Percentiles rank a stretch among this genome's conserved stretches.
phyloP scores from a whole-genome alignment of 2,329 filamentous ascomycete genomes.

The Diaporthe helianthi region DNA sequence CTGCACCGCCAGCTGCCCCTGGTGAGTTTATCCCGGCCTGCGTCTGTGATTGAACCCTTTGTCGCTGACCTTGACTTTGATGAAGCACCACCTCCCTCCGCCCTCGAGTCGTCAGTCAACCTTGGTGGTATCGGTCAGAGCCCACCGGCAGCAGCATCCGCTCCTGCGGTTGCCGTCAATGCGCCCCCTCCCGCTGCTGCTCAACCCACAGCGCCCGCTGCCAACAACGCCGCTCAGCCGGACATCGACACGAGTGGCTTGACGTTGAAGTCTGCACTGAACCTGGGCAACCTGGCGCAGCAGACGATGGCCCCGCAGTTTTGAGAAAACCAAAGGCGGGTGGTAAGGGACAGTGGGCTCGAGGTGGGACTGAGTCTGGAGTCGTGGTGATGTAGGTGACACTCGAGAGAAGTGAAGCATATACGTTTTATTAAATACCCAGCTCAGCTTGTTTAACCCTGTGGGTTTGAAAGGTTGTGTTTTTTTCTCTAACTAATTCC shows the following conservation, averaged over 20 bases:
- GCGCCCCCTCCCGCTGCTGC: slow-evolving; percentile 37
- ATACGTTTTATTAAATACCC: slow-evolving; percentile 24
- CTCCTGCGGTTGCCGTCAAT: slow-evolving; percentile 38
- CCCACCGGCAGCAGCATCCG: slow-evolving; percentile 35
- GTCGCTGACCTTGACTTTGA: not conserved
- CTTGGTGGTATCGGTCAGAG: slow-evolving; percentile 38
- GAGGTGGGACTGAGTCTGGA: not conserved
- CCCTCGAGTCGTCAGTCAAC: slow-evolving; percentile 41
- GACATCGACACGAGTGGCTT: slow-evolving; percentile 50
- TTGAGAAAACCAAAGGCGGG: not conserved
- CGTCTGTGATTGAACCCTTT: not conserved
- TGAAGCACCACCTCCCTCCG: slow-evolving; percentile 23
- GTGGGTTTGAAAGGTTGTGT: slow-evolving; percentile 20
- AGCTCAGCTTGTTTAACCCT: slow-evolving; percentile 18
- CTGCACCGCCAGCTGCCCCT: slow-evolving; percentile 19
- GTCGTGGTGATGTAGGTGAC: not conserved
- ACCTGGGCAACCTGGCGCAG: slow-evolving; percentile 51
- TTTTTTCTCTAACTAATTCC: slow-evolving; percentile 7
- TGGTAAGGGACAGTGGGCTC: not conserved
- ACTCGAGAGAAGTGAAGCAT: slow-evolving; percentile 13
- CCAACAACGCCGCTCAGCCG: slow-evolving; percentile 37
- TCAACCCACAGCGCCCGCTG: slow-evolving; percentile 33
- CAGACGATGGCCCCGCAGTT: slow-evolving; percentile 36
- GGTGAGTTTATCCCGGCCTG: not conserved
- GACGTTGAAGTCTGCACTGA: slow-evolving; percentile 51